Evolutionary conservation across 2,329 filamentous ascomycete species (phyloP).

Genomic region (Trichophyton benhamiae): DNA sequence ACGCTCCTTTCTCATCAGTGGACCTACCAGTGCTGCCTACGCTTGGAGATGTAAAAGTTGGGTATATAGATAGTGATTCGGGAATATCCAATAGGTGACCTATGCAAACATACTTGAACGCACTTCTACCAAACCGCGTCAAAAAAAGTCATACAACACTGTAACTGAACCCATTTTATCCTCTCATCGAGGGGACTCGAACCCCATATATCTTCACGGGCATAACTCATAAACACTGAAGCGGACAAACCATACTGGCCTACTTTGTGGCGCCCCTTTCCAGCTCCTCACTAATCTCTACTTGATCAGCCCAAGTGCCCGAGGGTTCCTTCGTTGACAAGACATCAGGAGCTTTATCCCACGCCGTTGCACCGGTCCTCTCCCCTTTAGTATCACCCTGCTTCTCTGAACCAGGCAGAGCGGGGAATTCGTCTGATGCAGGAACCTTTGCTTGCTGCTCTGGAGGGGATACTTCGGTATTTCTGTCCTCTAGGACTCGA

Average conservation of each 20-base stretch:
- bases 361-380: not conserved
- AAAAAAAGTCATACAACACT: no score
- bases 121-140: no score
- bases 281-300: not conserved
- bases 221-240: not conserved
- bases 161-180: not conserved
- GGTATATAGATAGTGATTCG: no score
- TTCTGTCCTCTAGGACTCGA: not conserved
- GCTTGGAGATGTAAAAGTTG: no score
- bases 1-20: no score
- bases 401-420: not conserved
- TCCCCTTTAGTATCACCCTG: not conserved
- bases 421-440: not conserved
- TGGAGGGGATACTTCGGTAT: not conserved
- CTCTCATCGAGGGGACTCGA: not conserved
- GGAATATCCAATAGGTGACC: no score
- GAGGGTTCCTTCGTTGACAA: not conserved
- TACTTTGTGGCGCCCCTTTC: not conserved
- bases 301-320: constrained; percentile 5
- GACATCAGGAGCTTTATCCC: not conserved
- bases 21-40: no score
- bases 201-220: not conserved
- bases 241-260: not conserved
- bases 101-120: no score
- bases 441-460: not conserved